Evolutionary conservation across 2,329 filamentous ascomycete genomes (phyloP), one percentile per base, ranked within the genome.

Genomic region (Penicillium sp.): DNA sequence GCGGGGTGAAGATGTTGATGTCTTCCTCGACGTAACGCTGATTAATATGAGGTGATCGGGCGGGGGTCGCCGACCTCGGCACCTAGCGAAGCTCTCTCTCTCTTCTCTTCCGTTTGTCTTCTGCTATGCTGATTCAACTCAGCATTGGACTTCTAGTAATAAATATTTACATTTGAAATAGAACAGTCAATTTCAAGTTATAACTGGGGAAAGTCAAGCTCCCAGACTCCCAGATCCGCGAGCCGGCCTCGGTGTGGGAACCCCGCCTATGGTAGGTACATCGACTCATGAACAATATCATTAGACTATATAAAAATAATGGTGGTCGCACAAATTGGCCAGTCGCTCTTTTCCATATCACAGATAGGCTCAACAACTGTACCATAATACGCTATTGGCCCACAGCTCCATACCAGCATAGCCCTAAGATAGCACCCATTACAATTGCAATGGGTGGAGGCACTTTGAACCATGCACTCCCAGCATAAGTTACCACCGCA

Each of bases 401-500:
- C 26, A 80, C 74, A 43, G 75, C 77, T 0, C 72, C 79, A 67
- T 77, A 81, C 71, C 80, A 74, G 44, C 75, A 69, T 55, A 82
- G 56, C 0, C 80, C 80, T 61, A 81, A 62, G n/a, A 75, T 65
- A 2, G 73, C 80, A 0, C 80, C 80, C 31, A 77, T 22, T 0
- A 81, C 45, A 61, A 81, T 81, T 0, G 78, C 75, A 30, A 75
- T 49, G 0, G 78, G 71, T 1, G 79, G 72, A 22, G 66, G 71
- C 2, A 82, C 57, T 3, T 69, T 69, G 59, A 82, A 82, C 75
- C 78, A 82, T n/a, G 73, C 69, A 40, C 75, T 77, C 10, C 73
- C 75, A 3, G 79, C 75, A 66, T 78, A 82, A 22, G 72, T 74
- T 6, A 76, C 58, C 69, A 82, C 80, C 2, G 84, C 79, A 1